phyloP scores from a whole-genome alignment of 768 basidiomycete species.

The Hygrophorus pudorinus region DNA sequence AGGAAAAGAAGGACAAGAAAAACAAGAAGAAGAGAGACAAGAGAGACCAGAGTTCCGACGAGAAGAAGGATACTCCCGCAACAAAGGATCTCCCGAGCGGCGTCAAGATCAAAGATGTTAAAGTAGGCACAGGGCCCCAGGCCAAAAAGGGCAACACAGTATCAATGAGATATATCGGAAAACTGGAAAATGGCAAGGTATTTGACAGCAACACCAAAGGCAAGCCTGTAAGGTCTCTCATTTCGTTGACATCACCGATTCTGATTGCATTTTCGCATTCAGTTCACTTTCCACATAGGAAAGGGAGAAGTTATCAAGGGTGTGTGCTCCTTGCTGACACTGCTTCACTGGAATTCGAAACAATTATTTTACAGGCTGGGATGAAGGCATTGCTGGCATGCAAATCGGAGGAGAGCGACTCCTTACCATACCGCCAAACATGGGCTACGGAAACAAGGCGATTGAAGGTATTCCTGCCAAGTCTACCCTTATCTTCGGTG shows the following conservation, averaged over 20 bases:
- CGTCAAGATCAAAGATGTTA: constrained; percentile 67
- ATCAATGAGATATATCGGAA: constrained; percentile 89
- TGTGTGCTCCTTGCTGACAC: constrained; percentile 15
- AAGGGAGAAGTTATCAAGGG: constrained; percentile 90
- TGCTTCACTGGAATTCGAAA: neutral
- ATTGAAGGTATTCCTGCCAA: constrained; percentile 61
- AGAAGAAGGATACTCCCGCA: constrained; percentile 22
- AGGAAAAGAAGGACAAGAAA: constrained; percentile 4
- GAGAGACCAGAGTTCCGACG: constrained; percentile 67
- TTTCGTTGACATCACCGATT: neutral
- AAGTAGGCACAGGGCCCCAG: constrained; percentile 70
- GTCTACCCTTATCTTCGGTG: constrained; percentile 77
- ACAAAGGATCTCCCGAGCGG: constrained; percentile 54
- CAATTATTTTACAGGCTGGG: constrained; percentile 54
- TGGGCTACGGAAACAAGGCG: constrained; percentile 63
- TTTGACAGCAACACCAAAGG: constrained; percentile 82
- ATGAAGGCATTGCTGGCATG: constrained; percentile 88
- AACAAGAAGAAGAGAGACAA: constrained; percentile 58
- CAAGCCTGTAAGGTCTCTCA: constrained; percentile 52
- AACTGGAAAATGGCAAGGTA: constrained; percentile 62
- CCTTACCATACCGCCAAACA: constrained; percentile 59
- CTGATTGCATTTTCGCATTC: constrained; percentile 1
- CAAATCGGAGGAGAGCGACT: constrained; percentile 81
- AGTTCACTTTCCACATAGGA: constrained; percentile 77
- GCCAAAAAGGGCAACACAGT: constrained; percentile 83